Percentiles rank a stretch among this genome's conserved stretches.
phyloP scores from a whole-genome alignment of 2,329 filamentous ascomycete genomes.

The Penicillium sp. region DNA sequence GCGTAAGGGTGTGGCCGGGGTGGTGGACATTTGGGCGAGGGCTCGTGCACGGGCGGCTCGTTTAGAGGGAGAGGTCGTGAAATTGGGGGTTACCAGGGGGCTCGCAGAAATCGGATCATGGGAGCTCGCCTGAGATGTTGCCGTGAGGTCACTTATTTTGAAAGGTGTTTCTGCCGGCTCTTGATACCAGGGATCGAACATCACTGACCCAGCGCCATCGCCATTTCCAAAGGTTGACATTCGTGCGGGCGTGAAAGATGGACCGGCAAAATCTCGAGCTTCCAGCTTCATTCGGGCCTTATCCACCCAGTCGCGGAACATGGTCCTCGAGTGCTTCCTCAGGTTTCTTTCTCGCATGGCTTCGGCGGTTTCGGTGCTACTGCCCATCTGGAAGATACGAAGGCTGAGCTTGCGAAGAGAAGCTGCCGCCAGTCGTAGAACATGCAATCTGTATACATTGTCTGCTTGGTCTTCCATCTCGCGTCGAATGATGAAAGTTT shows the following conservation, averaged over 20 bases:
- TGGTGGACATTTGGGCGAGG: conserved; percentile 38
- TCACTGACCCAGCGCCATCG: conserved; percentile 18
- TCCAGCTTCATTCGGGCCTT: conserved; percentile 32
- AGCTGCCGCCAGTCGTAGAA: conserved; percentile 40
- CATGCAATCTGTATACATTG: conserved; percentile 40
- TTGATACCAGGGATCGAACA: conserved; percentile 33
- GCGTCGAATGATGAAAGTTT: conserved; percentile 26
- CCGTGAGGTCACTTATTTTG: conserved; percentile 30
- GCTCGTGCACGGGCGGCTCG: conserved; percentile 37
- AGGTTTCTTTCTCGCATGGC: conserved; percentile 47
- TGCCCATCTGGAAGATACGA: conserved; percentile 48
- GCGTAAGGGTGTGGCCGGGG: conserved; percentile 37
- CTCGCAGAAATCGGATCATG: conserved; percentile 28
- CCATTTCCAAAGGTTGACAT: conserved; percentile 17
- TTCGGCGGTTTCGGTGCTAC: conserved; percentile 45
- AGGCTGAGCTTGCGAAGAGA: conserved; percentile 51
- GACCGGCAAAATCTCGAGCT: conserved; percentile 25
- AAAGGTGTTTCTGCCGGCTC: conserved; percentile 28
- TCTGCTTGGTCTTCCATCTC: conserved; percentile 40
- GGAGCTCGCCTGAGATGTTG: conserved; percentile 17
- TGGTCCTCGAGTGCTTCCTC: conserved; percentile 47
- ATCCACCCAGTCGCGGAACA: conserved; percentile 49
- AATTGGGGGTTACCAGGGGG: conserved; percentile 36
- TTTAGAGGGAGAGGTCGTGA: conserved; percentile 40
- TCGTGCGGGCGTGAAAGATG: conserved; percentile 23